Conservation (phyloP, 768 basidiomycete genomes). For the Termitomyces sp. region DNA sequence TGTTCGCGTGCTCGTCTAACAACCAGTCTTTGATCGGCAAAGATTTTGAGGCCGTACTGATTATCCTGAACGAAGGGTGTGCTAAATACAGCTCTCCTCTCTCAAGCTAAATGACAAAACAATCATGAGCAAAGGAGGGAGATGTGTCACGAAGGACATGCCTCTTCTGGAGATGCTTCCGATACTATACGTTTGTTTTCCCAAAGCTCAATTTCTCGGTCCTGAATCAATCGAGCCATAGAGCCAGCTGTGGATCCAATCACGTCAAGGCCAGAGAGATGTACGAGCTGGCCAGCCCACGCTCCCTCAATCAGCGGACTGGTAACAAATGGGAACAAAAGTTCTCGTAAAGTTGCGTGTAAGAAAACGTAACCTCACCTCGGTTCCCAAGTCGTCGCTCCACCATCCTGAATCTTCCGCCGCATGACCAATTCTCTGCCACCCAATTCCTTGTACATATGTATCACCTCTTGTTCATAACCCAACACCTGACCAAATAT, state of each 20-base stretch:
- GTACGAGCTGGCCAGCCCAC: conserved; percentile 51
- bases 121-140: not conserved
- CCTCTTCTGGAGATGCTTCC: conserved; percentile 41
- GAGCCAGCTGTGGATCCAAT: conserved; percentile 63
- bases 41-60: conserved; percentile 60
- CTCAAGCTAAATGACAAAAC: conserved; percentile 15
- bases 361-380: conserved; percentile 33
- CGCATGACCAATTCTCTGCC: conserved; percentile 64
- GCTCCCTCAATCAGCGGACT: conserved; percentile 45
- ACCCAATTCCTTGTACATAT: conserved; percentile 66
- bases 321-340: not conserved
- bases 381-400: conserved; percentile 56
- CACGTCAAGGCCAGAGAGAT: conserved; percentile 59
- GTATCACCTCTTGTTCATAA: conserved; percentile 54
- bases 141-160: conserved; percentile 9
- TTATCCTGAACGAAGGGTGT: conserved; percentile 56
- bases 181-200: conserved; percentile 55
- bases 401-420: conserved; percentile 49
- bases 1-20: conserved; percentile 60
- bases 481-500: conserved; percentile 54
- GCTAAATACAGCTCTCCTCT: conserved; percentile 41
- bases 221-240: conserved; percentile 52
- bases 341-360: not conserved
- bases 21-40: conserved; percentile 67
- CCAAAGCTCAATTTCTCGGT: conserved; percentile 63